Conservation (phyloP, 2,329 filamentous ascomycete genomes). For the Fusarium temperatum region DNA sequence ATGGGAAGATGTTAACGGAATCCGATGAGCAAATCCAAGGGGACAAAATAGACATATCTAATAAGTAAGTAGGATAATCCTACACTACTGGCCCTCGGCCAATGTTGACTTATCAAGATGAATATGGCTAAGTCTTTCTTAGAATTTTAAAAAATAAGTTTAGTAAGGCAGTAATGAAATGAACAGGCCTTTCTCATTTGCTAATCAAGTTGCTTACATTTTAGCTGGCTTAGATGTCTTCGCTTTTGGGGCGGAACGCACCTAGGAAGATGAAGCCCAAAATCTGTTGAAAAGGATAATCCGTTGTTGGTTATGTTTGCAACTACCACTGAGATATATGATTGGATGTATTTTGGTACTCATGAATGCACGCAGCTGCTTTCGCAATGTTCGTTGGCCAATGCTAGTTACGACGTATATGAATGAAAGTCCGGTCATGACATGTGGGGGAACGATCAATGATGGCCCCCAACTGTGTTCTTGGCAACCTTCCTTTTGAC, state of each 20-base stretch:
- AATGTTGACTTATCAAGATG: no score
- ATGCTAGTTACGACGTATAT: background rate
- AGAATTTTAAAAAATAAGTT: no score
- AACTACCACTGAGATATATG: background rate
- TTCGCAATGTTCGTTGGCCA: background rate
- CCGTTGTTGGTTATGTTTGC: rapidly evolving
- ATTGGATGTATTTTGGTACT: background rate
- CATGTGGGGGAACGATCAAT: background rate
- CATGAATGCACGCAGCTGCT: rapidly evolving
- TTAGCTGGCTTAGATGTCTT: no score
- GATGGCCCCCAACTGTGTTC: background rate
- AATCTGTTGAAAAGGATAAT: background rate
- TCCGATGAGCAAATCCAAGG: rapidly evolving
- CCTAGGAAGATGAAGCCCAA: background rate
- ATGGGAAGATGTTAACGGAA: background rate
- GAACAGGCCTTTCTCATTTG: background rate
- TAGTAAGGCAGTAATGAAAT: background rate
- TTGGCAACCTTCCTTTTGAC: background rate
- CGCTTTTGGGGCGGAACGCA: background rate
- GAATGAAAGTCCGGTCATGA: background rate
- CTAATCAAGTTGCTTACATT: background rate
- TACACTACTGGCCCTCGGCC: no score
- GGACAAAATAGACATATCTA: no score
- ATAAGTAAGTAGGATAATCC: no score
- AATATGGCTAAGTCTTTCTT: no score